Base-by-base conservation (phyloP, 768 basidiomycete species). In the Kondoa malvinella region DNA sequence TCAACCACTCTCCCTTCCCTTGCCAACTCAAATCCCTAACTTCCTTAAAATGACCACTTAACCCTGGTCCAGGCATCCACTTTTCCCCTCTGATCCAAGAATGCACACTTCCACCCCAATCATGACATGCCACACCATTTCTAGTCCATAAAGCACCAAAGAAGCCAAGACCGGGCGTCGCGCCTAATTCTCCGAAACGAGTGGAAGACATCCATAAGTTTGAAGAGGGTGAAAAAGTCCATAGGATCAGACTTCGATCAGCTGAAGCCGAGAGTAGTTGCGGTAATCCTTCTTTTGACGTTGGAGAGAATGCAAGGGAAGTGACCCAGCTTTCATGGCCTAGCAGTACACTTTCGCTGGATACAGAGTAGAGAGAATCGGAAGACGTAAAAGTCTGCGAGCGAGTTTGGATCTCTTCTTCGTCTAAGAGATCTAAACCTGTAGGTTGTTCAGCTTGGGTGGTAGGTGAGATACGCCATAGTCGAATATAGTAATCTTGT, bases 291-390 rank as follows among this genome's bases (percentile, higher is more conserved):
- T 34, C 27, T 15, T 67, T 50, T 3, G 32, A 50, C 21, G 14
- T 14, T 0, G 86, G 84, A 14, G 86, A 81, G 91, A 92, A 99
- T 34, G 85, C 80, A n/a, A 97, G 76, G 33, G 86, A 87, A 0
- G 94, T 95, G 30, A 99, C 80, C 30, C 88, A 88, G 3, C 87
- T 87, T 79, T 99, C 95, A 73, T 99, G 95, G n/a, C 95, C 94
- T 27, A 97, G 79, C 25, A 99, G 82, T 12, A 99, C 83, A 1
- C 95, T 92, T 73, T 97, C 95, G 66, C 96, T 90, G 0, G 87
- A 88, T 40, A 25, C 95, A 83, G 4, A 34, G 17, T 60, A 60
- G 30, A 14, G 2, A 17, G 30, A 2, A 12, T 32, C 8, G 17
- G 57, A 56, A 3, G 62, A 82, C 1, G 83, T 83, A 32, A 94